phyloP scores from a whole-genome alignment of 345 rosid genomes.

The Eucalyptus victrix region DNA sequence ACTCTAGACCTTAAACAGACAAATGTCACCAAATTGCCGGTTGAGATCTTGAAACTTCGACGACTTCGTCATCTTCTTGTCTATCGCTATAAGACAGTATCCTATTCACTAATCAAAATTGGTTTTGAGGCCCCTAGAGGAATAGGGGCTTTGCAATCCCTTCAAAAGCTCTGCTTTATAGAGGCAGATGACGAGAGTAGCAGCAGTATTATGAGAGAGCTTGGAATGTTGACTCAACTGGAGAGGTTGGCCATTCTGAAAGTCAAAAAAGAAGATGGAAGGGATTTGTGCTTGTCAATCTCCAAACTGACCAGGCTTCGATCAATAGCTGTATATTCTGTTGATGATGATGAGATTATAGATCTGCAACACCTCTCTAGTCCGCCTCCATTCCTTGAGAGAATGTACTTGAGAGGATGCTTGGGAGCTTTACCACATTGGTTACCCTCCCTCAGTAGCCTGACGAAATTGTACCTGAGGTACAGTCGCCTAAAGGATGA shows the following conservation, averaged over 20 bases:
- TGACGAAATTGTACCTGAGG: background rate
- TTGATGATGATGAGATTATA: background rate
- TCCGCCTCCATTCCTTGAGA: background rate
- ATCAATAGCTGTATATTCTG: slow-evolving; percentile 4
- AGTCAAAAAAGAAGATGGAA: slow-evolving; percentile 16
- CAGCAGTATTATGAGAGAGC: background rate
- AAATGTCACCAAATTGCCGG: too few relatives aligned
- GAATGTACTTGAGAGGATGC: background rate
- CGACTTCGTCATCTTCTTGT: slow-evolving; percentile 16
- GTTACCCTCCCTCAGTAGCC: background rate
- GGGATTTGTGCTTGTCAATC: slow-evolving; percentile 10
- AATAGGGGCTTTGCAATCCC: slow-evolving; percentile 3
- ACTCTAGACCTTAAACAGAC: too few relatives aligned
- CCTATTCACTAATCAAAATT: background rate
- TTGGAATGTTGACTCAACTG: slow-evolving; percentile 10
- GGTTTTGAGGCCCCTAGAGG: slow-evolving; percentile 2
- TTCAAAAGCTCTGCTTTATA: background rate
- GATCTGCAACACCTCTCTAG: background rate
- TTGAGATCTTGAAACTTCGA: too few relatives aligned
- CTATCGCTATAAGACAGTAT: background rate
- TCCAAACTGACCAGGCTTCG: slow-evolving; percentile 5
- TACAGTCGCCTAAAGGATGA: background rate
- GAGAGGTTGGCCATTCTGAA: slow-evolving; percentile 19
- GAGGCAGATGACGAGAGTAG: background rate
- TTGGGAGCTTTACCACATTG: background rate